Conservation (phyloP, 2,329 filamentous ascomycete genomes). For the Septoria linicola region DNA sequence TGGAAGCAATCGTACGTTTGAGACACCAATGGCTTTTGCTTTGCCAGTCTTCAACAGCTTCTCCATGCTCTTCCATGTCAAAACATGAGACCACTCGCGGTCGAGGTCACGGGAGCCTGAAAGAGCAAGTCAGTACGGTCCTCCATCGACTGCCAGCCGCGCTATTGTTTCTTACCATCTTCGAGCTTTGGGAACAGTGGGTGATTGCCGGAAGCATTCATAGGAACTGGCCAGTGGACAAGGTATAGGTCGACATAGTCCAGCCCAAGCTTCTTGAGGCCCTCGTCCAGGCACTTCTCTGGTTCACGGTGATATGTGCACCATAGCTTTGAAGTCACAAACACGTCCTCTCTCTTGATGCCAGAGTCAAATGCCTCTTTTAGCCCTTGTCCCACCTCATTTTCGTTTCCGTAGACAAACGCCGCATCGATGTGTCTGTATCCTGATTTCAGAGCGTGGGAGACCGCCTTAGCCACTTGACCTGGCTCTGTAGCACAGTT, state of each 20-base stretch:
- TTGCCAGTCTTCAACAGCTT: conserved; percentile 53
- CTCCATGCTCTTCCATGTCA: conserved; percentile 78
- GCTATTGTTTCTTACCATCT: conserved; percentile 49
- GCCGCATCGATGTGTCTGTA: conserved; percentile 64
- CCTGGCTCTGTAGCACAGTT: conserved; percentile 36
- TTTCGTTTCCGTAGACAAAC: conserved; percentile 78
- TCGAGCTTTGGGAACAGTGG: conserved; percentile 71
- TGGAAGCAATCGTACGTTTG: conserved; percentile 39
- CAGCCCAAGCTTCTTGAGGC: conserved; percentile 69
- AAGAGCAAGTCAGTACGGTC: too few relatives aligned
- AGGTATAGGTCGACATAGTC: conserved; percentile 81
- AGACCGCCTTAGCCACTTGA: conserved; percentile 49
- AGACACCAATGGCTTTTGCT: conserved; percentile 52
- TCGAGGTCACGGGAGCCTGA: conserved; percentile 67
- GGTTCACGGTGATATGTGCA: conserved; percentile 72
- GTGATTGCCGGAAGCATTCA: conserved; percentile 73
- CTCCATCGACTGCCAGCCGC: not conserved
- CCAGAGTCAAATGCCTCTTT: conserved; percentile 68
- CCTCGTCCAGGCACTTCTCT: conserved; percentile 69
- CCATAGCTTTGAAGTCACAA: conserved; percentile 85
- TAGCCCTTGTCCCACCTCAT: conserved; percentile 76
- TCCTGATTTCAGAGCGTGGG: conserved; percentile 50
- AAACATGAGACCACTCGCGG: conserved; percentile 65
- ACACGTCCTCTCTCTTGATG: conserved; percentile 72
- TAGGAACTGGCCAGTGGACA: conserved; percentile 74